These are phyloP conservation scores for Metschnikowia similis DNA, from an alignment of 805 yeast species.

Conservation along the genomic window DNA sequence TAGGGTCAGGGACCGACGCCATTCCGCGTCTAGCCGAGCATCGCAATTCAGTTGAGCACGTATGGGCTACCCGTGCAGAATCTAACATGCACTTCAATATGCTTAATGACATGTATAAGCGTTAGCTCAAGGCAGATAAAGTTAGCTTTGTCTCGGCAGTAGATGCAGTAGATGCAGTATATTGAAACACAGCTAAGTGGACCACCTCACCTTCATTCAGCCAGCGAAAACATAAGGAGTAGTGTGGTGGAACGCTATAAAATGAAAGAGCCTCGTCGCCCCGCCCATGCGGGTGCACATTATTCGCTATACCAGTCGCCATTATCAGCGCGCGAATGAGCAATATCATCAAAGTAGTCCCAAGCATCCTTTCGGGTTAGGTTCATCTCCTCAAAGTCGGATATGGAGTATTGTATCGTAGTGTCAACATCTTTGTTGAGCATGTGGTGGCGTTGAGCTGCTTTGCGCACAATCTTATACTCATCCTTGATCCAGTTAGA, in stretches of 20 bases:
- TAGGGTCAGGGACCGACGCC: too few species aligned
- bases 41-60: too few species aligned
- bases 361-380: constrained; percentile 33
- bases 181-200: too few species aligned
- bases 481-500: constrained; percentile 27
- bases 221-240: neutral
- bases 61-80: too few species aligned
- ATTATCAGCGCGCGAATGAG: constrained; percentile 3
- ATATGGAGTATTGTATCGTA: constrained; percentile 22
- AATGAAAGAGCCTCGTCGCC: neutral
- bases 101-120: too few species aligned
- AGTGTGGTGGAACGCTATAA: neutral
- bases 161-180: too few species aligned
- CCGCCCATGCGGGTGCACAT: neutral
- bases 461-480: constrained; percentile 26
- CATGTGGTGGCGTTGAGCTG: constrained; percentile 21
- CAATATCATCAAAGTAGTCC: constrained; percentile 15
- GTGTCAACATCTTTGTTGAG: constrained; percentile 23
- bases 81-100: too few species aligned
- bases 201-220: too few species aligned
- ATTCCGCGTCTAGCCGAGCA: too few species aligned
- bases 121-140: too few species aligned
- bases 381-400: constrained; percentile 32
- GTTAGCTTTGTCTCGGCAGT: too few species aligned
- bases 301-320: constrained; percentile 8